Evolutionary conservation across 495 filamentous ascomycete species (phyloP).

Genomic region (Cercophora samala): DNA sequence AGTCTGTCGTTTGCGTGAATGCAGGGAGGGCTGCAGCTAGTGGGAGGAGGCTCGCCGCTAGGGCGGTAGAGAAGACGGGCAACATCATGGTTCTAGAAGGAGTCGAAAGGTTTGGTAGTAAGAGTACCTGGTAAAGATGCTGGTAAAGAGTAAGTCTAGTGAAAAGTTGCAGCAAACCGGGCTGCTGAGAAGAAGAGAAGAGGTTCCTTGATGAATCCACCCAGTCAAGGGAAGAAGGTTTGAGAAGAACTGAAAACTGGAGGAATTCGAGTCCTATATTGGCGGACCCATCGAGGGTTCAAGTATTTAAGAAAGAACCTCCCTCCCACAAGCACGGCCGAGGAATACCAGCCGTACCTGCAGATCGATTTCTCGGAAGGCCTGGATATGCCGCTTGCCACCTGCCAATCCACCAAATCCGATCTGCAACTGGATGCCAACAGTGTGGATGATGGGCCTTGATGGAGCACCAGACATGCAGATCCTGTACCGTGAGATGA

Average conservation of each 20-base stretch:
- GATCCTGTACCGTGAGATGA: neutral
- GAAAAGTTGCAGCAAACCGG: constrained; percentile 8
- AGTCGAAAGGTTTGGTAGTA: constrained; percentile 19
- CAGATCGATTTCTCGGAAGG: constrained; percentile 4
- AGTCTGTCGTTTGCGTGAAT: neutral
- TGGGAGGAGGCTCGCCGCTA: constrained; percentile 14
- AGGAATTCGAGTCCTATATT: constrained; percentile 1
- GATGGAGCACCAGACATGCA: neutral
- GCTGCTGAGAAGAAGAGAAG: constrained; percentile 12
- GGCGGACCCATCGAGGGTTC: neutral
- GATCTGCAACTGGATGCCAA: neutral
- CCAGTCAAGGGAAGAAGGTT: constrained; percentile 15
- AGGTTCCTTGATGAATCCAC: constrained; percentile 6
- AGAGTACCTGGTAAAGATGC: constrained; percentile 1
- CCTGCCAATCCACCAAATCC: neutral
- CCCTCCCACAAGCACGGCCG: neutral
- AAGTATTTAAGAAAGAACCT: constrained; percentile 3
- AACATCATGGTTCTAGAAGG: neutral
- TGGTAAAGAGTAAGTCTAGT: constrained; percentile 7
- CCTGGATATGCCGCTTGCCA: constrained; percentile 6
- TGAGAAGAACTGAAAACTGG: constrained; percentile 1
- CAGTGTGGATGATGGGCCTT: neutral
- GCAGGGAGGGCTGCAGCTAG: constrained; percentile 16
- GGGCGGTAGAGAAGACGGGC: constrained; percentile 8
- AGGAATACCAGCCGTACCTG: neutral